Conservation (phyloP, 176 grass and related monocot genomes). For the Oryza meridionalis region DNA sequence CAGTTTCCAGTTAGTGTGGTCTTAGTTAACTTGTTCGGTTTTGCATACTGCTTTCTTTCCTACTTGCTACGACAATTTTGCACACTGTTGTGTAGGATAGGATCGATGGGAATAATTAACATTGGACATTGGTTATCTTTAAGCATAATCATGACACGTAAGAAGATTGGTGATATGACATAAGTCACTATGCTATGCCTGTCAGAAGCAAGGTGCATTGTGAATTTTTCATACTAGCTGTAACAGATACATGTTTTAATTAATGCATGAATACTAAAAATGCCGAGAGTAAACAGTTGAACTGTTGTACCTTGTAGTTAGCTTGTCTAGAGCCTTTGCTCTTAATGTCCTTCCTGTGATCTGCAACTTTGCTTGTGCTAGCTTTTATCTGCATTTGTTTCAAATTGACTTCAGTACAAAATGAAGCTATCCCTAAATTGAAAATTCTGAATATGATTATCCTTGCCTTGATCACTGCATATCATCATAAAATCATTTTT, state of each 20-base stretch:
- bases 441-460: neutral
- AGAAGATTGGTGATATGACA: neutral
- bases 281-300: conserved; percentile 16
- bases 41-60: neutral
- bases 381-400: neutral
- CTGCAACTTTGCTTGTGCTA: neutral
- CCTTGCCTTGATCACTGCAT: neutral
- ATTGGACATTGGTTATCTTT: conserved; percentile 3
- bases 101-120: conserved; percentile 12
- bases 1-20: neutral
- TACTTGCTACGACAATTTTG: neutral
- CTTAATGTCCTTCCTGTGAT: neutral
- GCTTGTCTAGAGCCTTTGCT: neutral
- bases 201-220: neutral
- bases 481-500: too few species aligned
- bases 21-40: neutral
- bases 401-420: too few species aligned
- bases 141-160: neutral
- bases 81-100: neutral
- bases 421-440: neutral
- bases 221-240: neutral
- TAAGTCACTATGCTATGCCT: neutral
- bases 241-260: neutral
- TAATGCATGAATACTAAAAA: neutral
- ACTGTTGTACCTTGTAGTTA: neutral